phyloP scores from a whole-genome alignment of 371 early-diverging fungal genomes.

The Actinomucor elegans region DNA sequence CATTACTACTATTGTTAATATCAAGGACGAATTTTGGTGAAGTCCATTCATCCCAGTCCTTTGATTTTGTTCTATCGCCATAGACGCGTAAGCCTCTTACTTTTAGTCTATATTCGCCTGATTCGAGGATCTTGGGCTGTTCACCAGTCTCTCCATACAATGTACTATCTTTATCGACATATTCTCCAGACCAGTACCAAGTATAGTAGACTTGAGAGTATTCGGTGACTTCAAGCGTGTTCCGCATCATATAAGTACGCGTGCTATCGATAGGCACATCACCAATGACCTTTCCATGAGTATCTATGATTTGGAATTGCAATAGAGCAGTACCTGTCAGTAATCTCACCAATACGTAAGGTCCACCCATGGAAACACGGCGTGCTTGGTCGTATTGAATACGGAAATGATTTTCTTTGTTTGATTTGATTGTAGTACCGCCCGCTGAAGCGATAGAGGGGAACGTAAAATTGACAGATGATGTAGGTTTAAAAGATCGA shows the following conservation, averaged over 20 bases:
- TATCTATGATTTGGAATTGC: slow-evolving; percentile 19
- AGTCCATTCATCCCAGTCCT: slow-evolving; percentile 31
- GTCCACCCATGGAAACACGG: not conserved
- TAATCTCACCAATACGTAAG: slow-evolving; percentile 20
- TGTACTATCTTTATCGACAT: slow-evolving; percentile 19
- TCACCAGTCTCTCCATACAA: not conserved
- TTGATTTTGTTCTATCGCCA: slow-evolving; percentile 5
- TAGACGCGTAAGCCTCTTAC: slow-evolving; percentile 20
- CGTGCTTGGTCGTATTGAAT: not conserved
- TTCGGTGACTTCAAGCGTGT: slow-evolving; percentile 12
- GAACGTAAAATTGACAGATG: slow-evolving; percentile 13
- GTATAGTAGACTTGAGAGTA: slow-evolving; percentile 11
- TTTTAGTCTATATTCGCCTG: slow-evolving; percentile 20
- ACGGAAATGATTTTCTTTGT: slow-evolving; percentile 4
- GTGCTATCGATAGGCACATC: slow-evolving; percentile 19
- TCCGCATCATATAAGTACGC: slow-evolving; percentile 21
- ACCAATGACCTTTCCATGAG: slow-evolving; percentile 12
- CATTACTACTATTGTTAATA: not conserved
- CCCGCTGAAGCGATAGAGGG: slow-evolving; percentile 24
- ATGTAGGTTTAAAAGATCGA: not conserved
- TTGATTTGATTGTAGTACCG: not conserved
- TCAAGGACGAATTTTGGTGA: slow-evolving; percentile 18
- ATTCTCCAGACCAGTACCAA: slow-evolving; percentile 28
- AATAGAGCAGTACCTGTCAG: slow-evolving; percentile 24
- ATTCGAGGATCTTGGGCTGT: not conserved